Evolutionary conservation across 2,329 filamentous ascomycete genomes (phyloP).

Genomic region (Pyrenophora graminea): DNA sequence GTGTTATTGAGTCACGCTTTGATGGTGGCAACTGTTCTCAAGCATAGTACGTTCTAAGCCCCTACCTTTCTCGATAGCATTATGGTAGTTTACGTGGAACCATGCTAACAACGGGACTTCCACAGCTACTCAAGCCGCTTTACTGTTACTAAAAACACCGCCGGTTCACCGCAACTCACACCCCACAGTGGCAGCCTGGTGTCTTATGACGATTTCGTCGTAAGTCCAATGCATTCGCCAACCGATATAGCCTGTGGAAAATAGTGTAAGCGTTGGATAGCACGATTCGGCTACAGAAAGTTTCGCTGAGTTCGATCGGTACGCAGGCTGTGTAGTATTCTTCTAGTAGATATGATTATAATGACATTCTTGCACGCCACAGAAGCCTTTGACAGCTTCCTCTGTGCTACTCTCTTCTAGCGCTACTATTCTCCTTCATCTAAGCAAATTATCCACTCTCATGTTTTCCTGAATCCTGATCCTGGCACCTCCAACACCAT

Average conservation of each 20-base stretch:
- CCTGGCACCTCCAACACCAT: too few relatives aligned
- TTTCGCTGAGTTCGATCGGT: too few relatives aligned
- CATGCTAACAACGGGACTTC: neutral
- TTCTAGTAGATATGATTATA: too few relatives aligned
- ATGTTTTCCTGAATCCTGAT: too few relatives aligned
- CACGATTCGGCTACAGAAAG: neutral
- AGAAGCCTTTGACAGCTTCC: too few relatives aligned
- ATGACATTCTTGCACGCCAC: too few relatives aligned
- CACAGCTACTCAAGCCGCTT: conserved; percentile 7
- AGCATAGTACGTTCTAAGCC: conserved; percentile 4
- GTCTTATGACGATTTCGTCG: conserved; percentile 6
- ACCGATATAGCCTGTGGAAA: conserved; percentile 3
- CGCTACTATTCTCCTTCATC: too few relatives aligned
- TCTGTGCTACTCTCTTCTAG: too few relatives aligned
- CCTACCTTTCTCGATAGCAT: neutral
- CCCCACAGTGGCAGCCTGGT: conserved; percentile 2
- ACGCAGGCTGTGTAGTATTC: too few relatives aligned
- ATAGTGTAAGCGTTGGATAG: neutral
- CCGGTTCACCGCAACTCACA: conserved; percentile 1
- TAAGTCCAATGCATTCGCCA: neutral
- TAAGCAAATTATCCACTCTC: too few relatives aligned
- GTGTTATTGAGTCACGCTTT: conserved; percentile 3
- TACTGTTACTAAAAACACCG: conserved; percentile 2
- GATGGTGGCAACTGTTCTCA: conserved; percentile 9
- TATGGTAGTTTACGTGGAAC: neutral